These are phyloP conservation scores for Cryoendolithus antarcticus DNA, from an alignment of 2,329 filamentous ascomycete genomes.

Conservation along the genomic window DNA sequence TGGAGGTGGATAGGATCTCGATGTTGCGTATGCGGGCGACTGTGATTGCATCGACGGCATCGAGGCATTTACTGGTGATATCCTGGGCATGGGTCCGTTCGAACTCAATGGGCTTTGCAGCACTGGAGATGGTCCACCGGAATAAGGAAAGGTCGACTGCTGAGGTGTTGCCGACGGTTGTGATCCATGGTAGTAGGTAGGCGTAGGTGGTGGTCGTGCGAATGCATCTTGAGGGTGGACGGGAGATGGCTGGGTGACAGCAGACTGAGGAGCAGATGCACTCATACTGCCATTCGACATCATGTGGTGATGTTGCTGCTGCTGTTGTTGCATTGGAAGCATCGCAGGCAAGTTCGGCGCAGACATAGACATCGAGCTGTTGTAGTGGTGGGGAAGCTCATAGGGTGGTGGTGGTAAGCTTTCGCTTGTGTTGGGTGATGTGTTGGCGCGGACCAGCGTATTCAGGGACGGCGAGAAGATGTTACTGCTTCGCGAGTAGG, in stretches of 20 bases:
- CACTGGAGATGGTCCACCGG: constrained; percentile 36
- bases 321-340: constrained; percentile 30
- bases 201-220: constrained; percentile 44
- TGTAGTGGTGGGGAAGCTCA: constrained; percentile 52
- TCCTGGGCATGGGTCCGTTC: constrained; percentile 32
- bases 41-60: constrained; percentile 36
- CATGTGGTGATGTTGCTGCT: constrained; percentile 30
- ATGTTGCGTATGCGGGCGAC: constrained; percentile 35
- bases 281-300: constrained; percentile 35
- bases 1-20: constrained; percentile 27
- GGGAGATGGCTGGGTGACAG: constrained; percentile 33
- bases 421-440: constrained; percentile 50
- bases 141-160: constrained; percentile 36
- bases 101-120: constrained; percentile 38
- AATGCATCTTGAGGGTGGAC: constrained; percentile 49
- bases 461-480: constrained; percentile 47
- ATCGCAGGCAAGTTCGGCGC: constrained; percentile 38
- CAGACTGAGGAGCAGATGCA: constrained; percentile 22
- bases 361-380: constrained; percentile 42
- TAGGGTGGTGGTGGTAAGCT: constrained; percentile 55
- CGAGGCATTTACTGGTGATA: constrained; percentile 39
- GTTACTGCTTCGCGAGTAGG: constrained; percentile 36
- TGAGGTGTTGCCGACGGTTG: constrained; percentile 42
- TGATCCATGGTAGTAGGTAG: constrained; percentile 48
- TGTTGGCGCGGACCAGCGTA: constrained; percentile 40